Evolutionary conservation across 805 yeast species (phyloP).

Genomic region (Kodamaea jinghongensis): DNA sequence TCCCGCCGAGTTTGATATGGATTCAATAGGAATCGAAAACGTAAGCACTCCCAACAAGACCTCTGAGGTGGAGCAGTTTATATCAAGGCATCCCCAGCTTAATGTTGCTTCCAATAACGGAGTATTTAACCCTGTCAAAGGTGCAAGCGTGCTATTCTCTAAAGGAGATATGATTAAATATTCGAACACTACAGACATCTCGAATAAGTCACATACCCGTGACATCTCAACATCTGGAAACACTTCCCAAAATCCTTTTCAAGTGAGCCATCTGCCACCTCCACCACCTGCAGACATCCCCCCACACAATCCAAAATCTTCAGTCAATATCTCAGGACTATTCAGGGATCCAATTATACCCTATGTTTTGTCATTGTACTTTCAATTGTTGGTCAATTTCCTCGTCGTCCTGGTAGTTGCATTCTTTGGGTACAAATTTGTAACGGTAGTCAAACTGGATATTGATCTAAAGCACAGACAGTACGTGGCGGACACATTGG

Average conservation of each 20-base stretch:
- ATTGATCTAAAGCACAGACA: conserved; percentile 67
- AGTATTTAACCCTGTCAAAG: conserved; percentile 10
- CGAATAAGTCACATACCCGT: too few relatives aligned
- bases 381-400: conserved; percentile 61
- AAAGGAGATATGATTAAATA: background rate
- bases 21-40: conserved; percentile 6
- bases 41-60: conserved; percentile 8
- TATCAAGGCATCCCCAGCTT: conserved; percentile 17
- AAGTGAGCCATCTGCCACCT: too few relatives aligned
- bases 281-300: background rate
- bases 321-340: background rate
- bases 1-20: conserved; percentile 4
- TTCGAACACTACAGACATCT: too few relatives aligned
- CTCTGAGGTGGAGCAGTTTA: conserved; percentile 1
- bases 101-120: conserved; percentile 14
- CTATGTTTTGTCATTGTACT: conserved; percentile 54
- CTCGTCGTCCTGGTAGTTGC: conserved; percentile 49
- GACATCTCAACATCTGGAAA: too few relatives aligned
- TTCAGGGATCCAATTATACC: conserved; percentile 49
- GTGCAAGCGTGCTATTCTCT: conserved; percentile 10
- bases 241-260: too few relatives aligned
- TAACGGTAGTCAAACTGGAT: conserved; percentile 60
- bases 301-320: background rate
- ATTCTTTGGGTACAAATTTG: conserved; percentile 50
- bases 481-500: conserved; percentile 55